These are phyloP conservation scores for Xerocomellus dryophilus DNA, from an alignment of 768 basidiomycete genomes.

Conservation along the genomic window DNA sequence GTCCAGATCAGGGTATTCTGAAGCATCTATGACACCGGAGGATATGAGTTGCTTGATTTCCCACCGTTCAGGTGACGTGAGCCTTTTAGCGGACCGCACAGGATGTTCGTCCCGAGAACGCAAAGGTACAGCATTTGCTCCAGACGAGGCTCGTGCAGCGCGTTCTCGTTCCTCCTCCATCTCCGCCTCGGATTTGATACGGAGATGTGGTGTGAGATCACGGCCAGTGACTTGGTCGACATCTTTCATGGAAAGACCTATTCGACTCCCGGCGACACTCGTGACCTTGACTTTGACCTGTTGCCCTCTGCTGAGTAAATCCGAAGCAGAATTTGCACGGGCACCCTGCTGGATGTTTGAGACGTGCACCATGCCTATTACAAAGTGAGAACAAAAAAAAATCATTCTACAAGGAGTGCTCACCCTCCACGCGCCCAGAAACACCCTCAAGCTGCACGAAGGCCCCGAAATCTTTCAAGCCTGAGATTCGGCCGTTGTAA, in stretches of 20 bases:
- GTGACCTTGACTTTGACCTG: slow-evolving; percentile 94
- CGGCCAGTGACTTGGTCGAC: slow-evolving; percentile 88
- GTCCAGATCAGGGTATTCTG: slow-evolving; percentile 92
- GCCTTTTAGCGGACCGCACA: slow-evolving; percentile 77
- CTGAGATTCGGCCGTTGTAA: slow-evolving; percentile 81
- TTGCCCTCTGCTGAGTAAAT: slow-evolving; percentile 82
- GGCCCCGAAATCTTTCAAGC: slow-evolving; percentile 93
- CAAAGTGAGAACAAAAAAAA: slow-evolving; percentile 4
- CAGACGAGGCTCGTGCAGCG: slow-evolving; percentile 65
- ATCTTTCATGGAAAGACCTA: slow-evolving; percentile 96
- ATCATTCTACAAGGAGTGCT: slow-evolving; percentile 21
- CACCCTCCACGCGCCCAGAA: slow-evolving; percentile 84
- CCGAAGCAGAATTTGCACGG: slow-evolving; percentile 82
- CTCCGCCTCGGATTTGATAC: slow-evolving; percentile 92
- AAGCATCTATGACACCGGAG: slow-evolving; percentile 86
- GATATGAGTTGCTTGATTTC: slow-evolving; percentile 99
- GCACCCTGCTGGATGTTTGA: slow-evolving; percentile 85
- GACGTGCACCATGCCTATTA: slow-evolving; percentile 92
- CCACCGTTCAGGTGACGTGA: slow-evolving; percentile 97
- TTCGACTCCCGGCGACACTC: slow-evolving; percentile 78
- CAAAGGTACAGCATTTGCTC: slow-evolving; percentile 86
- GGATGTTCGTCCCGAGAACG: slow-evolving; percentile 48
- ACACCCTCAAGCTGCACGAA: slow-evolving; percentile 91
- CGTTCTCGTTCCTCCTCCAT: slow-evolving; percentile 74
- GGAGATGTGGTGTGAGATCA: slow-evolving; percentile 91